Evolutionary conservation across 352 stramenopile species (phyloP), one percentile per base, ranked within the genome.

Genomic region (Pythium coloratum): DNA sequence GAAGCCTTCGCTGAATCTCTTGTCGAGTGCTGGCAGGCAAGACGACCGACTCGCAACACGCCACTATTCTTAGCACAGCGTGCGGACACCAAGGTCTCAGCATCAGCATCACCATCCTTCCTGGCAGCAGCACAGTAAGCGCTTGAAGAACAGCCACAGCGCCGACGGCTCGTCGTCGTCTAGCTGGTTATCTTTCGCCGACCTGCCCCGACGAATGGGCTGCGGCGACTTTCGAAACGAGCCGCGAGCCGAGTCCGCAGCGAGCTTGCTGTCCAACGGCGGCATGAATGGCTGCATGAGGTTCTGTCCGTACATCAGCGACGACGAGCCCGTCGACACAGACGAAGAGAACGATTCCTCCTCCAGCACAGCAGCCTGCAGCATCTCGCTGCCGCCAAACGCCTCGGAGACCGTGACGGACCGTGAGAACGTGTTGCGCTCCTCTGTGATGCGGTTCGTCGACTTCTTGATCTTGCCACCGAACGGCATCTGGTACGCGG

Each of bases 401-500:
- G 82, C 84, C 64, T 94, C 81, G 32, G 82, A 92, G 6, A 94
- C 84, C 5, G 86, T 94, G 36, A 94, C 84, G 1, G 83, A 92
- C 49, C 78, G 79, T 0, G 86, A 92, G 56, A 94, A 94, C 9
- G 86, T 89, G 56, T 94, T 92, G 44, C 86, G 78, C 50, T 92
- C 86, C 58, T 94, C 86, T 2, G 84, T 94, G 62, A 92, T 92
- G 20, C 83, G 64, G 54, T 85, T 90, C 8, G 86, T 94, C 24
- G 82, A 92, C 58, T 94, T 94, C 46, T 94, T 94, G 55, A 94
- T 92, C 20, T 77, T 84, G 5, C 68, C 66, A 30, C 84, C 81
- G 49, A 90, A 90, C 12, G 86, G 86, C 86, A 94, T 94, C 30
- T 81, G 73, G 47, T 94, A 94, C n/a, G 75, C 55, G 3, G 86